Evolutionary conservation across 805 yeast genomes (phyloP), one percentile per base, ranked within the genome.

Genomic region (Metschnikowia continentalis): DNA sequence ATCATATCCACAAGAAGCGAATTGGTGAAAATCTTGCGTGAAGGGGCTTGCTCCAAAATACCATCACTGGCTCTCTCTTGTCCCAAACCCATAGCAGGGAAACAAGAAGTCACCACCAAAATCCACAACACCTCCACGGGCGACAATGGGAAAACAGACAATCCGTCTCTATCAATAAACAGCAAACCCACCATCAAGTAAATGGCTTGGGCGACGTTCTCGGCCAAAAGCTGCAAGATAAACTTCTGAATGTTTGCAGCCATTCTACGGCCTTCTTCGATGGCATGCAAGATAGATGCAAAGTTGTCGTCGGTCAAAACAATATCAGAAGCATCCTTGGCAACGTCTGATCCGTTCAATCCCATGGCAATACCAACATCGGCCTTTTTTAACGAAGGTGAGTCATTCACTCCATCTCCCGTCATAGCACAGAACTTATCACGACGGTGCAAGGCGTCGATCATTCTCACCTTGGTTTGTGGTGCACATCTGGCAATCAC

Each of bases 401-500:
- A 61, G 48, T 64, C 67, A 36, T 64, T 64, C n/a, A 63, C 67
- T 30, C 67, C 67, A 35, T 64, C 67, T 54, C 90, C 90, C 30
- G 90, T 84, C 92, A 86, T 87, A 17, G 92, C 92, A 45, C 68
- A 84, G 77, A 67, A 82, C 52, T 65, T 68, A 10, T 57, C 58
- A 38, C 75, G 60, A 32, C 76, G 65, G 77, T 63, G 82, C 72
- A 55, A 76, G 0, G 92, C 91, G 48, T 86, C 90, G 59, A 87
- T 85, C 84, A 87, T 82, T 56, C 90, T 75, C 15, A 86, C 92
- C 65, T 87, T 86, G 20, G 91, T 86, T 64, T 83, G 85, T 2
- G 92, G 94, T 4, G 92, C 87, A 70, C 92, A 87, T 54, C 94
- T 75, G 3, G 94, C 94, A 68, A 87, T 82, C 30, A 86, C 94